These are phyloP conservation scores for Cenococcum geophilum DNA, from an alignment of 495 filamentous ascomycete genomes.

Conservation along the genomic window DNA sequence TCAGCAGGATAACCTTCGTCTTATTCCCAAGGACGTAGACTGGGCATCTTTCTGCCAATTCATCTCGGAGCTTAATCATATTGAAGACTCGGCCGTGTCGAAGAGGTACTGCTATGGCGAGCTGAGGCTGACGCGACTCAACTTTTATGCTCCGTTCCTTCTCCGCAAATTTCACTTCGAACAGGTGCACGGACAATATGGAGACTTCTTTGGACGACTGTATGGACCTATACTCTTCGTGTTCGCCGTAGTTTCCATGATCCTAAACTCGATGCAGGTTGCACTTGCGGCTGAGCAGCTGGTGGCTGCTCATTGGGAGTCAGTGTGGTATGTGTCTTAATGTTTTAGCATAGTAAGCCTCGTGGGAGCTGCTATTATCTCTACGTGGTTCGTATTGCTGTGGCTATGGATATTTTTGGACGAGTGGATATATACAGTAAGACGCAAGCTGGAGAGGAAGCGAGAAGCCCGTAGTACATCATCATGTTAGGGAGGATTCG, in stretches of 20 bases:
- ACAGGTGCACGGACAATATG: conserved; percentile 14
- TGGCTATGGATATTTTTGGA: conserved; percentile 12
- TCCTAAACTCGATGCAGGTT: conserved; percentile 20
- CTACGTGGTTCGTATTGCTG: conserved; percentile 2
- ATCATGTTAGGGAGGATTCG: too few relatives aligned
- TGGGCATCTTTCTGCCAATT: conserved; percentile 20
- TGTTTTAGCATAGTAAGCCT: conserved; percentile 4
- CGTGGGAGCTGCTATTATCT: conserved; percentile 6
- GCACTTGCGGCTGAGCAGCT: conserved; percentile 13
- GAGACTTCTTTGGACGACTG: conserved; percentile 20
- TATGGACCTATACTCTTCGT: conserved; percentile 23
- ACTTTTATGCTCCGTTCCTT: conserved; percentile 20
- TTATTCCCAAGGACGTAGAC: conserved; percentile 16
- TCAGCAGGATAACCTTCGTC: conserved; percentile 9
- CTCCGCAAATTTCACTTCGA: conserved; percentile 16
- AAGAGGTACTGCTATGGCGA: conserved; percentile 30
- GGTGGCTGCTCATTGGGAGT: background rate
- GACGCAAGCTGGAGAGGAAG: conserved; percentile 6
- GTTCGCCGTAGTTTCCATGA: conserved; percentile 14
- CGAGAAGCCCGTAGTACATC: background rate
- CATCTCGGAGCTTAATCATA: conserved; percentile 12
- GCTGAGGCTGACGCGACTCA: conserved; percentile 25
- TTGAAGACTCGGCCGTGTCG: conserved; percentile 11
- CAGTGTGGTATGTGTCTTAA: background rate
- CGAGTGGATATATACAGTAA: conserved; percentile 8